A percentile compares a stretch with the other conserved stretches of the same genome.
These are phyloP conservation scores for Chlorociboria aeruginascens DNA, from an alignment of 495 filamentous ascomycete genomes.

Conservation along the genomic window DNA sequence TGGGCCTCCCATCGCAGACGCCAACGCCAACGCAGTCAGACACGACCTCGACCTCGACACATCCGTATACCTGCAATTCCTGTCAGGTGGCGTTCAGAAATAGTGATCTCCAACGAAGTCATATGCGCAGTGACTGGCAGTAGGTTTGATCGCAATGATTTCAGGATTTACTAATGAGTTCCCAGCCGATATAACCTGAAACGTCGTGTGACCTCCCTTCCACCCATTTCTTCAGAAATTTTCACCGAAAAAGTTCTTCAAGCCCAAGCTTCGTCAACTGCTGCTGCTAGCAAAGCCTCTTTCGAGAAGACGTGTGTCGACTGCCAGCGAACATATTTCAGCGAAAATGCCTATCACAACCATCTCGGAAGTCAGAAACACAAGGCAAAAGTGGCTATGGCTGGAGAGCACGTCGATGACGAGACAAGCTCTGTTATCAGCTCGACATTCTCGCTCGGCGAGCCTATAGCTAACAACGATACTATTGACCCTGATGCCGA, in stretches of 20 bases:
- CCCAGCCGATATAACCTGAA: slow-evolving; percentile 91
- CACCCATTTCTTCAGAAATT: slow-evolving; percentile 81
- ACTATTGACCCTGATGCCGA: slow-evolving; percentile 43
- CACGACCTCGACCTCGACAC: slow-evolving; percentile 34
- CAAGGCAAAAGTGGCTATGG: slow-evolving; percentile 45
- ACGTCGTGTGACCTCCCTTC: slow-evolving; percentile 81
- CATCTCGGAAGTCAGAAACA: slow-evolving; percentile 90
- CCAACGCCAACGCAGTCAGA: slow-evolving; percentile 17
- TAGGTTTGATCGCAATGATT: slow-evolving; percentile 36
- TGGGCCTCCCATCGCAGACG: slow-evolving; percentile 13
- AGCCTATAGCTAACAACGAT: slow-evolving; percentile 30
- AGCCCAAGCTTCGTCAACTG: slow-evolving; percentile 69
- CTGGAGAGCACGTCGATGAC: slow-evolving; percentile 36
- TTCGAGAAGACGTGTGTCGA: slow-evolving; percentile 73
- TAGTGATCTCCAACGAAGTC: slow-evolving; percentile 81
- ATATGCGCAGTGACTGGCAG: slow-evolving; percentile 99
- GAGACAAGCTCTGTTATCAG: slow-evolving; percentile 79
- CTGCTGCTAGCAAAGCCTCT: slow-evolving; percentile 77
- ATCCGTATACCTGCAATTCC: slow-evolving; percentile 95
- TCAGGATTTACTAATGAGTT: background rate
- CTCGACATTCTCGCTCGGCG: slow-evolving; percentile 82
- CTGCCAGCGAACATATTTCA: slow-evolving; percentile 89
- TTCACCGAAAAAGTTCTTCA: slow-evolving; percentile 97
- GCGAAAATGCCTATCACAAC: slow-evolving; percentile 89
- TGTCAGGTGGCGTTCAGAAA: slow-evolving; percentile 94